A percentile compares a stretch with the other conserved stretches of the same genome.
Evolutionary conservation across 2,329 filamentous ascomycete species (phyloP).

Genomic region (Rhexocercosporidium sp.): DNA sequence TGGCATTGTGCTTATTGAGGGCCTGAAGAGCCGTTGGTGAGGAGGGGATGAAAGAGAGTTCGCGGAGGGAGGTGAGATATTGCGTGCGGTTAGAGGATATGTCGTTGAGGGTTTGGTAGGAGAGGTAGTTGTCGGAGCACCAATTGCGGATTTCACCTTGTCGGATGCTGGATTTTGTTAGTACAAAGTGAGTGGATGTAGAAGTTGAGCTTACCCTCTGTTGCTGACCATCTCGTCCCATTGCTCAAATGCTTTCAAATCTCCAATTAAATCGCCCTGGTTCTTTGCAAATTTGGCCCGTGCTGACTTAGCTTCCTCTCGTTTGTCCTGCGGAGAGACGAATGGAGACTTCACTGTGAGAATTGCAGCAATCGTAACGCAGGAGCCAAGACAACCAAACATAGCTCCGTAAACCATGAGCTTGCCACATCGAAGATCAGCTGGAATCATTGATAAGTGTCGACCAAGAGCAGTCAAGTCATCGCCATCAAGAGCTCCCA

Average conservation of each 20-base stretch:
- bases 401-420: slow-evolving; percentile 94
- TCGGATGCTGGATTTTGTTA: slow-evolving; percentile 46
- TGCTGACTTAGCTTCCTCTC: slow-evolving; percentile 81
- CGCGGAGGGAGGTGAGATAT: slow-evolving; percentile 83
- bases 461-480: slow-evolving; percentile 89
- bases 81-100: slow-evolving; percentile 86
- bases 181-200: not conserved
- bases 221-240: slow-evolving; percentile 74
- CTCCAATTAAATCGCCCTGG: slow-evolving; percentile 88
- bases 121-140: slow-evolving; percentile 87
- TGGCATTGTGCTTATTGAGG: slow-evolving; percentile 55
- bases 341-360: slow-evolving; percentile 91
- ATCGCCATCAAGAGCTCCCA: slow-evolving; percentile 87
- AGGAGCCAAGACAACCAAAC: slow-evolving; percentile 89
- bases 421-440: slow-evolving; percentile 91
- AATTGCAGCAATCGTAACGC: slow-evolving; percentile 87
- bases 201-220: slow-evolving; percentile 45
- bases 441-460: slow-evolving; percentile 93
- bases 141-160: slow-evolving; percentile 72
- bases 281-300: slow-evolving; percentile 74
- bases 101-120: slow-evolving; percentile 81
- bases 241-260: slow-evolving; percentile 81
- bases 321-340: slow-evolving; percentile 78
- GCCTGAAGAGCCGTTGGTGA: slow-evolving; percentile 34
- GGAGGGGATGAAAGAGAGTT: slow-evolving; percentile 76